Base-by-base conservation (phyloP, 2,329 filamentous ascomycete species). In the Penicillium sp. region DNA sequence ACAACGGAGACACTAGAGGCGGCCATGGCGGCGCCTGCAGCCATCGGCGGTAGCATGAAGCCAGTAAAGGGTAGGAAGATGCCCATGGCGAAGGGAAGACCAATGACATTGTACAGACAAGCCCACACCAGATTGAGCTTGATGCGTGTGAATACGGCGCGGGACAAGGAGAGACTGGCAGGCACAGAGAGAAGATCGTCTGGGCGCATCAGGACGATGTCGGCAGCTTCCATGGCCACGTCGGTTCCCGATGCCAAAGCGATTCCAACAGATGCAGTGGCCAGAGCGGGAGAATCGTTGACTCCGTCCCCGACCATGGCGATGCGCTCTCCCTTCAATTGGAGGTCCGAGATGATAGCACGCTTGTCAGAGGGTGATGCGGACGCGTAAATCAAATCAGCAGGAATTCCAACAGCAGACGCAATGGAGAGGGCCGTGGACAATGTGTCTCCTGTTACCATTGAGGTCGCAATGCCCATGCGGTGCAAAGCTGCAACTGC, bases 281-380 rank as follows among this genome's bases (percentile, higher is more conserved):
- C 93, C 8, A 98, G 80, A 1, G 93, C 93, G 0, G 93, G 93
- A 0, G 89, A 95, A 71, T 98, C 93, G 67, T 98, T 98, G 77
- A 98, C 96, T 28, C 93, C 93, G 64, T 98, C 93, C 36, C 93
- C 90, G 10, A 97, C 90, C 93, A 98, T 98, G 53, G 87, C 93
- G 17, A 97, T 87, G 34, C 85, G 74, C 55, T 89, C 79, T 45
- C 88, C 88, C 35, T 75, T 67, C 0, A 75, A 72, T 68, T 96
- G 88, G 13, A 97, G 77, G 38, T 84, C 72, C 34, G 81, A 79
- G 55, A 98, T 77, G 53, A 97, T 94, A 18, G 78, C 74, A 63
- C 94, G 90, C 64, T 98, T 98, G 69, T 94, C 86, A 49, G 88
- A 84, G 0, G 93, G 93, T 3, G 86, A 88, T 33, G 91, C 86